phyloP scores from a whole-genome alignment of 768 basidiomycete species.

The Lyophyllum semitale region DNA sequence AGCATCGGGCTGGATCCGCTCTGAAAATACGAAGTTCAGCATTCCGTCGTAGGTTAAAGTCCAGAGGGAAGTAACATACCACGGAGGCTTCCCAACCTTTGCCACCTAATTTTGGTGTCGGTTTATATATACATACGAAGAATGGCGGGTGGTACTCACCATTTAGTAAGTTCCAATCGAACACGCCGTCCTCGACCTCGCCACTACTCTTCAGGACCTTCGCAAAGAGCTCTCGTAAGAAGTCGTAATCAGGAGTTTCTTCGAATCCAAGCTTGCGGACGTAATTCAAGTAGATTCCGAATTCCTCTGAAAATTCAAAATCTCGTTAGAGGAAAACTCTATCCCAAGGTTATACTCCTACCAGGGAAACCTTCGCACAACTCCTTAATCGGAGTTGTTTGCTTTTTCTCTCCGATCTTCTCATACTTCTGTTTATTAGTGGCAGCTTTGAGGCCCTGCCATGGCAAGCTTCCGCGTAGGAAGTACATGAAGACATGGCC shows the following conservation, averaged over 20 bases:
- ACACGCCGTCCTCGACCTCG: constrained; percentile 90
- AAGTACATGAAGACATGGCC: constrained; percentile 99
- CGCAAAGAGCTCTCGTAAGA: constrained; percentile 90
- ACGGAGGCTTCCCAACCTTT: constrained; percentile 91
- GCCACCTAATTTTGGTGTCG: constrained; percentile 53
- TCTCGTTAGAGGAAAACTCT: constrained; percentile 5
- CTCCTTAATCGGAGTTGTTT: constrained; percentile 96
- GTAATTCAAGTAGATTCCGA: constrained; percentile 98
- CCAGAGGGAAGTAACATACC: constrained; percentile 43
- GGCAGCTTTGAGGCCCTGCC: constrained; percentile 99
- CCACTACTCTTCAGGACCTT: constrained; percentile 92
- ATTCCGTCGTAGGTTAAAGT: neutral
- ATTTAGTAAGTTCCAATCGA: constrained; percentile 95
- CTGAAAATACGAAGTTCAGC: constrained; percentile 28
- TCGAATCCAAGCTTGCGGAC: constrained; percentile 99
- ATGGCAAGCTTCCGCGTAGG: constrained; percentile 92
- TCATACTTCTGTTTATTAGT: constrained; percentile 99
- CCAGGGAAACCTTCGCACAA: constrained; percentile 95
- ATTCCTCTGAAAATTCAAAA: constrained; percentile 72
- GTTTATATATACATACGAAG: neutral
- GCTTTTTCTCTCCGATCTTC: constrained; percentile 99
- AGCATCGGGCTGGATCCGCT: constrained; percentile 62
- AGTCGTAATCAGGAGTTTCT: constrained; percentile 98
- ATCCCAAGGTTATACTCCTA: constrained; percentile 33
- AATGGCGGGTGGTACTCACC: constrained; percentile 41